These are phyloP conservation scores for Cenchrus fungigraminus DNA, from an alignment of 176 grass and related monocot genomes.

Conservation along the genomic window DNA sequence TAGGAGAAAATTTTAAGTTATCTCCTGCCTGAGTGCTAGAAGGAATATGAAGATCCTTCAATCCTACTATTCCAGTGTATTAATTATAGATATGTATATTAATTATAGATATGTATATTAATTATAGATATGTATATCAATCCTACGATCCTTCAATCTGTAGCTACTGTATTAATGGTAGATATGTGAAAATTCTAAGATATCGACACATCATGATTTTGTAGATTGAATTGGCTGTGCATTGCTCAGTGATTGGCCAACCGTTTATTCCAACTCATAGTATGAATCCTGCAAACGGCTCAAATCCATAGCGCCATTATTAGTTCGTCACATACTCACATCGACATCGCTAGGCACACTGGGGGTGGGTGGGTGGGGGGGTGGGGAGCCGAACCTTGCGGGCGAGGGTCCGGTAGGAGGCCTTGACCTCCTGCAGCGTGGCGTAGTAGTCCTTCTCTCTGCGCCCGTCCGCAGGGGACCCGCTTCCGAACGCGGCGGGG, in stretches of 20 bases:
- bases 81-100: conserved; percentile 30
- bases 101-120: not conserved
- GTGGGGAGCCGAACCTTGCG: conserved; percentile 60
- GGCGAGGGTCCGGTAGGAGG: conserved; percentile 74
- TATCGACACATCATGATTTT: not conserved
- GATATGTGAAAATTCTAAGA: conserved; percentile 3
- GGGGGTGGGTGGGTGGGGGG: not conserved
- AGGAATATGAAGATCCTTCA: conserved; percentile 73
- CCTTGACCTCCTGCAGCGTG: conserved; percentile 89
- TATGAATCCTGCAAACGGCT: not conserved
- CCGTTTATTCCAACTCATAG: not conserved
- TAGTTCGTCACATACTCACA: not conserved
- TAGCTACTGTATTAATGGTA: not conserved
- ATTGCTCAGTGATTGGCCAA: not conserved
- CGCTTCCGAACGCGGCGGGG: conserved; percentile 34
- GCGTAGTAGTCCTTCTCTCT: conserved; percentile 60
- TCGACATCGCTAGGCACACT: not conserved
- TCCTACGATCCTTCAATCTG: too few relatives aligned
- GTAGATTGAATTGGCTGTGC: too few relatives aligned
- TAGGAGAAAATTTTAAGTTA: conserved; percentile 62
- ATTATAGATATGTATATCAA: too few relatives aligned
- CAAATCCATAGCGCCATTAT: not conserved
- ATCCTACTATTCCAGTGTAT: conserved; percentile 60
- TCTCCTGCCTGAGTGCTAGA: conserved; percentile 89
- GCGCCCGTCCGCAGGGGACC: conserved; percentile 36